A percentile compares a stretch with the other conserved stretches of the same genome.
Conservation (phyloP, 2,329 filamentous ascomycete genomes). For the Emmonsiellopsis sp. region DNA sequence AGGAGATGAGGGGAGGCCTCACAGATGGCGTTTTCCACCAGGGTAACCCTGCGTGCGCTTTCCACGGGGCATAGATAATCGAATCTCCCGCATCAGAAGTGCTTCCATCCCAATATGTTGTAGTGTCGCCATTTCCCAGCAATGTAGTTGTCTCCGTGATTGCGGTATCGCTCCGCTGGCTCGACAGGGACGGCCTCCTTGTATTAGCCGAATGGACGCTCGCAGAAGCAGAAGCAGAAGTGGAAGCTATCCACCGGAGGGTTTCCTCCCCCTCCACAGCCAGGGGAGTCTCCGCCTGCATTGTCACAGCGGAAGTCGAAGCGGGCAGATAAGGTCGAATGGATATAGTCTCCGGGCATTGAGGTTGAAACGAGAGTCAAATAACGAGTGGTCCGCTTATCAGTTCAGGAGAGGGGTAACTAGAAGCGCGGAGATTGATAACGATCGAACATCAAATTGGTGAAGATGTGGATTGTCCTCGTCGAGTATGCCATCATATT, state of each 20-base stretch:
- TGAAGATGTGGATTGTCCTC: no score
- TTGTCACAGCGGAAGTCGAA: background rate
- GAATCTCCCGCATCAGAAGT: background rate
- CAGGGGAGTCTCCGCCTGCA: background rate
- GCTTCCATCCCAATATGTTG: background rate
- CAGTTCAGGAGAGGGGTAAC: no score
- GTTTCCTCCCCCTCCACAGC: background rate
- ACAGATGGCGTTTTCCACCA: slow-evolving; percentile 45
- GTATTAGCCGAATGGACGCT: background rate
- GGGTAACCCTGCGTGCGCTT: slow-evolving; percentile 27
- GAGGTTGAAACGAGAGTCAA: background rate
- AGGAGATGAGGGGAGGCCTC: slow-evolving; percentile 15
- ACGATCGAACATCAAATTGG: no score
- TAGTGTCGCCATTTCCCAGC: background rate
- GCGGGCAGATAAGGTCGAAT: background rate
- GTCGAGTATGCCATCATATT: no score
- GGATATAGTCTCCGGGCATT: background rate
- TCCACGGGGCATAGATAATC: background rate
- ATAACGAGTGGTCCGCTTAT: no score
- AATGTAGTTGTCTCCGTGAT: background rate
- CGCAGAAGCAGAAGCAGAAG: background rate
- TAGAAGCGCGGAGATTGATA: no score
- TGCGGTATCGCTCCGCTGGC: background rate
- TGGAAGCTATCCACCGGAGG: background rate
- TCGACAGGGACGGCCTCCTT: background rate